These are phyloP conservation scores for Geotrichum aggregatum DNA, from an alignment of 1,139 yeast genomes.

Conservation along the genomic window DNA sequence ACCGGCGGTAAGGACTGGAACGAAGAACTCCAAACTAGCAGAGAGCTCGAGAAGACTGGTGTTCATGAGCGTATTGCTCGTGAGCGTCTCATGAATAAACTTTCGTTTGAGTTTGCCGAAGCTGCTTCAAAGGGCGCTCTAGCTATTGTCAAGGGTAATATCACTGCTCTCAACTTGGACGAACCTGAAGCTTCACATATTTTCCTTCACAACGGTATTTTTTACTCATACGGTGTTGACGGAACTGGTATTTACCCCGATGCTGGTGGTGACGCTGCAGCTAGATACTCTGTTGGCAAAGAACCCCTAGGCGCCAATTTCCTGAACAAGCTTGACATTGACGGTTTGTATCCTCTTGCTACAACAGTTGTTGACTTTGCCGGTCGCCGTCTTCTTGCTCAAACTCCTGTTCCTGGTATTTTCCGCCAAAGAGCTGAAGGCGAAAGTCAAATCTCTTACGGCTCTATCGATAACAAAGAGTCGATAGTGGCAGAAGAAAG, in stretches of 20 bases:
- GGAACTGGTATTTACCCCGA: conserved; percentile 61
- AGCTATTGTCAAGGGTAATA: conserved; percentile 66
- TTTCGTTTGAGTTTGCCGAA: conserved; percentile 72
- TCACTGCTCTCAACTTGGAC: conserved; percentile 73
- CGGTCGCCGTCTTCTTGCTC: conserved; percentile 85
- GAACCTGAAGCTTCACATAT: conserved; percentile 60
- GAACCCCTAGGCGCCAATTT: conserved; percentile 71
- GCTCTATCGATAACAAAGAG: conserved; percentile 61
- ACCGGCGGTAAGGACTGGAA: conserved; percentile 63
- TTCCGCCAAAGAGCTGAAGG: conserved; percentile 49
- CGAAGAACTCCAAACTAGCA: conserved; percentile 79
- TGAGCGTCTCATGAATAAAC: conserved; percentile 69
- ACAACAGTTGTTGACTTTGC: conserved; percentile 84
- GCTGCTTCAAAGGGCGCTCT: conserved; percentile 79
- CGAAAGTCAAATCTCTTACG: conserved; percentile 62
- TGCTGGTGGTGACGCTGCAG: conserved; percentile 81
- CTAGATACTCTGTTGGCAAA: conserved; percentile 73
- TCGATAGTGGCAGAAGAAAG: conserved; percentile 47
- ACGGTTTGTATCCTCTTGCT: conserved; percentile 64
- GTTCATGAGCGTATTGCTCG: conserved; percentile 67
- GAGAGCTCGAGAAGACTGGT: conserved; percentile 57
- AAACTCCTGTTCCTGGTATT: conserved; percentile 92
- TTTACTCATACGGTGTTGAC: conserved; percentile 78
- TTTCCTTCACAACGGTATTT: conserved; percentile 75
- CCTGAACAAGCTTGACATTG: conserved; percentile 62